Evolutionary conservation across 257 asterid species (phyloP).

Genomic region (Solanum chilense): DNA sequence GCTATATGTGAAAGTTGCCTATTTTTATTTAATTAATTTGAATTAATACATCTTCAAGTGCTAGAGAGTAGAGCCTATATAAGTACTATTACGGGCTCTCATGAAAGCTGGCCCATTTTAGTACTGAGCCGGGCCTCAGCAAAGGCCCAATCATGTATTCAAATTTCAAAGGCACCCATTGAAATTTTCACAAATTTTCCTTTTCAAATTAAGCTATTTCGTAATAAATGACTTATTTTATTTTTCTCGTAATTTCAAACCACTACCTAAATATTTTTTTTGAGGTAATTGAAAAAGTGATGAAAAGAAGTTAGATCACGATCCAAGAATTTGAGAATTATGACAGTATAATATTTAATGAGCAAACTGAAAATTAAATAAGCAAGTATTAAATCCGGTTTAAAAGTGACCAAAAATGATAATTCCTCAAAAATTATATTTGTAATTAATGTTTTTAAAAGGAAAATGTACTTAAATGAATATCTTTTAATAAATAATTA

Average conservation of each 20-base stretch:
- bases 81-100: neutral
- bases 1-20: too few species aligned
- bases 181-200: neutral
- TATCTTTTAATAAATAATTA: too few species aligned
- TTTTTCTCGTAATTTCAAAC: too few species aligned
- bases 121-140: neutral
- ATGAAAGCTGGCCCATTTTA: neutral
- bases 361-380: neutral
- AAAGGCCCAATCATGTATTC: neutral
- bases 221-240: neutral
- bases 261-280: too few species aligned
- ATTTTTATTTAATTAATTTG: too few species aligned
- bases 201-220: neutral
- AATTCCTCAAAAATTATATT: neutral
- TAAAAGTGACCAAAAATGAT: neutral
- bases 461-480: too few species aligned
- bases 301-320: neutral
- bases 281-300: neutral
- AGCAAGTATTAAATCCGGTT: neutral
- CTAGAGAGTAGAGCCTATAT: neutral
- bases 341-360: neutral
- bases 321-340: neutral
- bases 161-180: neutral
- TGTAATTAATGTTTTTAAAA: too few species aligned
- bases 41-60: too few species aligned